Evolutionary conservation across 2,329 filamentous ascomycete species (phyloP), one percentile per base, ranked within the genome.

Genomic region (Mollisia scopiformis): DNA sequence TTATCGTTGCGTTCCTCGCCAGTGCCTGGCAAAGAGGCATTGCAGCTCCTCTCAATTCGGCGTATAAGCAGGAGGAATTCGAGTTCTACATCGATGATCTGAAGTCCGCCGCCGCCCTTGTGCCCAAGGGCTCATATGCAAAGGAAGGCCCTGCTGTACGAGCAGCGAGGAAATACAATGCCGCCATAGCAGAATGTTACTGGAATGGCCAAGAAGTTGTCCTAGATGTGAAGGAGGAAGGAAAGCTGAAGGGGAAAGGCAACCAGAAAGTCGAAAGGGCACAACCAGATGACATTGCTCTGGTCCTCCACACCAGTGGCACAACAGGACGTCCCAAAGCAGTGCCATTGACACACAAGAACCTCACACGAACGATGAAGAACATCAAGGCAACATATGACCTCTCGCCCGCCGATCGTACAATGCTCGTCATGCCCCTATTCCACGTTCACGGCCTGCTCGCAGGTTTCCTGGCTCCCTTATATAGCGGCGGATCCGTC

Each of bases 11-110:
- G 2, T 96, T 96, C 77, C 84, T 96, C 47, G 92, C 91, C n/a
- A 84, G 88, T 19, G 86, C 91, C n/a, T 92, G 89, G 86, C 92
- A 95, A 79, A 85, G 92, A 70, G 90, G 82, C 30, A 89, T 95
- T 68, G 92, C 92, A 7, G 92, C 92, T 2, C 92, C 92, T n/a
- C 80, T 96, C 66, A 96, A 96, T 75, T 87, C 92, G 41, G 89
- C 88, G 47, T 96, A 96, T 80, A 96, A 93, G 79, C 91, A 95
- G 76, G 88, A 88, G 59, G 92, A 96, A 75, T 95, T 94, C 74
- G 92, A 95, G 75, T 96, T 96, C 77, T 96, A 95, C 76, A 94
- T 96, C 71, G 89, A 93, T 66, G 92, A 96, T 73, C 82, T 96
- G 69, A 91, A 88, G 73, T 94, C 92, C 5, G 88, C 88, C 33